phyloP scores from a whole-genome alignment of 257 asterid species.

The Solanum medicagineum region DNA sequence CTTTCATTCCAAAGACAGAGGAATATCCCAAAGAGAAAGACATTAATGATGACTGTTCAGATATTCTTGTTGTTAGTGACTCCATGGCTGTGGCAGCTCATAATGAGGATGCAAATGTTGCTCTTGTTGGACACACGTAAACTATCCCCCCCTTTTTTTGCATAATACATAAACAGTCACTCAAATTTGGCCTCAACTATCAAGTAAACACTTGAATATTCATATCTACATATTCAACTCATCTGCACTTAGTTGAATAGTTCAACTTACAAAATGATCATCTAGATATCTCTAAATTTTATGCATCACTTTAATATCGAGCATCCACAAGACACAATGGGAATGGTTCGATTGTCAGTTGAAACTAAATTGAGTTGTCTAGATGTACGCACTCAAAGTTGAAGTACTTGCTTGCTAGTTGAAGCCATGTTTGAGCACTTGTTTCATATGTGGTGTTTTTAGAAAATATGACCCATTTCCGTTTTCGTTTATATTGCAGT shows the following conservation, averaged over 20 bases:
- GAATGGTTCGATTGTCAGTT: not conserved
- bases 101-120: constrained; percentile 88
- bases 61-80: constrained; percentile 56
- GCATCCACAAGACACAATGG: not conserved
- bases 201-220: not conserved
- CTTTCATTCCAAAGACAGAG: constrained; percentile 31
- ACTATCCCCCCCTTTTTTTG: not conserved
- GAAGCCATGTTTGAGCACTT: not conserved
- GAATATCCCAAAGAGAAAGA: constrained; percentile 8
- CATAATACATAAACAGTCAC: not conserved
- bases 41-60: constrained; percentile 55
- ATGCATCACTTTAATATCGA: not conserved
- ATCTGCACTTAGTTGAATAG: not conserved
- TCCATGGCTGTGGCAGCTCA: constrained; percentile 82
- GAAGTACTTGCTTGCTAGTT: not conserved
- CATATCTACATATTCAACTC: not conserved
- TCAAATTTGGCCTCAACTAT: not conserved
- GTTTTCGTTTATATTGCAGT: constrained; percentile 19
- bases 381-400: not conserved
- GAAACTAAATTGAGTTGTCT: not conserved
- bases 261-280: too few relatives aligned
- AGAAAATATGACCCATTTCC: not conserved
- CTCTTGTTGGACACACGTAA: constrained; percentile 75
- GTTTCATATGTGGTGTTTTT: not conserved
- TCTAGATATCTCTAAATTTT: too few relatives aligned